Base-by-base conservation (phyloP, 805 yeast genomes). In the Torulaspora gathmanii region DNA sequence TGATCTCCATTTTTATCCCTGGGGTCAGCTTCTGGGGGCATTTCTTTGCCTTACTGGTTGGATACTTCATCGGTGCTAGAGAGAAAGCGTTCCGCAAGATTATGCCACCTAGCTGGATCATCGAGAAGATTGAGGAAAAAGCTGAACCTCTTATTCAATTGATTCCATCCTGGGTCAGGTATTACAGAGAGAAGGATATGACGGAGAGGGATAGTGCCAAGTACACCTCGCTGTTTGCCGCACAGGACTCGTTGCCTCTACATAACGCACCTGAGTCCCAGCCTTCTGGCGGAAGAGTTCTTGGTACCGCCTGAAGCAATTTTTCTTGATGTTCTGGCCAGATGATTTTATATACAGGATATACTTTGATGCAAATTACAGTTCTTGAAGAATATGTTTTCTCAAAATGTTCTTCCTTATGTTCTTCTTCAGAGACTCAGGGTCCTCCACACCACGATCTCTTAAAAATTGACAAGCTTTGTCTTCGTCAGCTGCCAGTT, bases 21-120 rank as follows among this genome's bases (percentile, higher is more conserved):
- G 74, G 77, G 7, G 75, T 87, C 3, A 80, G 88, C 46, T 79
- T 86, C 53, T 68, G 83, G 53, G 93, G 95, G 26, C 95, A 87
- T 61, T 68, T 79, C 45, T 73, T 83, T 31, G 91, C 86, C 4
- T 66, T 85, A 33, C 48, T 73, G 3, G 71, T 82, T 10, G 96
- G 96, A 8, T 83, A 75, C 61, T 72, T 77, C 5, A 70, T 83
- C 56, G 81, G 75, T 3, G 65, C 67, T 51, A 53, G 53, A 40
- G 62, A 59, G 40, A 87, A 82, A 11, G 72, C 76, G 52, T 68
- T 87, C 45, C 71, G 72, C 28, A 66, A 72, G 39, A 64, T 87
- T 47, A 72, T 73, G 35, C 95, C 93, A 11, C 86, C 89, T 6
- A 74, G 83, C 35, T 71, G 77, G 52, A 58, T 79, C 2, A 75